Base-by-base conservation (phyloP, 768 basidiomycete species). In the Melanogaster broomeanus region DNA sequence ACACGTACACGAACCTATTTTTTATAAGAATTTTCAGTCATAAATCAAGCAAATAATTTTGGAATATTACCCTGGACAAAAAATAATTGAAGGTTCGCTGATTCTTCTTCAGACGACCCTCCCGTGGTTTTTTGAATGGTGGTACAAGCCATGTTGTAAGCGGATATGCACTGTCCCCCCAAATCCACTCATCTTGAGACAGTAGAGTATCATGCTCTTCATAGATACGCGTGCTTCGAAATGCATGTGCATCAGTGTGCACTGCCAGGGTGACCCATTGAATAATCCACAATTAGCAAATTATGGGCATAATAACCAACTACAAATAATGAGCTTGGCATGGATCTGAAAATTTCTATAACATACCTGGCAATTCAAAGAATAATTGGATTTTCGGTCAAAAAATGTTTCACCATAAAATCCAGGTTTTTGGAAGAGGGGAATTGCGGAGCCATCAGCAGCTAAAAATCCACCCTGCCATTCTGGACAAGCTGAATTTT, bases 361-460 rank as follows among this genome's bases (percentile, higher is more conserved):
- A 53, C 15, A n/a, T 42, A 64, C 63, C 44, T 62, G 57, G 22
- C 42, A 54, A 51, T 64, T 55, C 11, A 59, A 22, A 3, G 55
- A 65, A 41, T 64, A 64, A 8, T 56, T 56, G 11, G 52, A 54
- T 33, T 57, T 55, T 6, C 45, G 42, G 21, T 65, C 57, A 60
- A 54, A 64, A 2, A 48, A 58, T 4, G 46, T 45, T 15, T 56
- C 33, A 3, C 54, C 50, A 52, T 45, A 49, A 22, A 37, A 42
- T 16, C 43, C 50, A 8, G 50, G 50, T 13, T 52, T 56, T 10
- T 41, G 31, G 3, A n/a, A 25, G 4, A 48, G 11, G 10, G 22
- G 35, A 8, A 45, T 40, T 5, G 24, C 10, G 1, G 34, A 24
- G 6, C 50, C 43, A 38, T 51, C 38, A 10, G 16, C 27, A 37